These are phyloP conservation scores for Cubamyces sp. DNA, from an alignment of 768 basidiomycete species.

Conservation along the genomic window DNA sequence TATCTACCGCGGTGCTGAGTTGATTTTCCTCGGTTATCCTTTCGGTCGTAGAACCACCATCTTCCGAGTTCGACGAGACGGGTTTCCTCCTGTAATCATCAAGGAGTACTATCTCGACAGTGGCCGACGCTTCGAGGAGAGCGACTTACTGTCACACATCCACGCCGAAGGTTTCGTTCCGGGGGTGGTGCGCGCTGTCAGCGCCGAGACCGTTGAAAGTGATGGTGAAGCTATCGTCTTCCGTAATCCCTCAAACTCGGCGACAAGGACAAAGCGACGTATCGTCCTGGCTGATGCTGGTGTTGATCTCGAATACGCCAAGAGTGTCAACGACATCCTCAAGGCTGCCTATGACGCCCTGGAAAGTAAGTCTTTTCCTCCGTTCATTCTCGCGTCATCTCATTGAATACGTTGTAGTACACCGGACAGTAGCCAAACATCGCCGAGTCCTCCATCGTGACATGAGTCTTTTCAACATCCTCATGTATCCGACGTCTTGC, in stretches of 20 bases:
- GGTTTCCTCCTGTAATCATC: not conserved
- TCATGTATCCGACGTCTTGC: conserved; percentile 18
- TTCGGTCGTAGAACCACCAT: conserved; percentile 8
- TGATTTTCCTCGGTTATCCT: not conserved
- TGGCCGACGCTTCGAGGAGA: conserved; percentile 47
- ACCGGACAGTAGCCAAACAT: conserved; percentile 8
- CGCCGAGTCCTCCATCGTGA: conserved; percentile 10
- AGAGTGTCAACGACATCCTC: conserved; percentile 3
- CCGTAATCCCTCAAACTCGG: too few species aligned
- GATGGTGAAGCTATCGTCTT: not conserved
- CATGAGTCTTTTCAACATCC: conserved; percentile 18
- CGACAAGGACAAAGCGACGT: not conserved
- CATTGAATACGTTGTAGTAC: too few species aligned
- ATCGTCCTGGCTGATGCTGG: not conserved
- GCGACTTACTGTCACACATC: conserved; percentile 38
- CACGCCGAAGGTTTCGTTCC: not conserved
- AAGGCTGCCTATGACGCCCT: conserved; percentile 2
- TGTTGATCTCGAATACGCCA: not conserved
- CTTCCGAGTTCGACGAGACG: not conserved
- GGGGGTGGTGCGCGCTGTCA: not conserved
- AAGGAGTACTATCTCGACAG: not conserved
- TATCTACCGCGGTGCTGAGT: too few species aligned
- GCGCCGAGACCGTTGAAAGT: not conserved
- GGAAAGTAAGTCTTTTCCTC: not conserved
- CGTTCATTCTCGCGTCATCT: not conserved